Evolutionary conservation across 768 basidiomycete genomes (phyloP), one percentile per base, ranked within the genome.

Genomic region (Tulasnella sp.): DNA sequence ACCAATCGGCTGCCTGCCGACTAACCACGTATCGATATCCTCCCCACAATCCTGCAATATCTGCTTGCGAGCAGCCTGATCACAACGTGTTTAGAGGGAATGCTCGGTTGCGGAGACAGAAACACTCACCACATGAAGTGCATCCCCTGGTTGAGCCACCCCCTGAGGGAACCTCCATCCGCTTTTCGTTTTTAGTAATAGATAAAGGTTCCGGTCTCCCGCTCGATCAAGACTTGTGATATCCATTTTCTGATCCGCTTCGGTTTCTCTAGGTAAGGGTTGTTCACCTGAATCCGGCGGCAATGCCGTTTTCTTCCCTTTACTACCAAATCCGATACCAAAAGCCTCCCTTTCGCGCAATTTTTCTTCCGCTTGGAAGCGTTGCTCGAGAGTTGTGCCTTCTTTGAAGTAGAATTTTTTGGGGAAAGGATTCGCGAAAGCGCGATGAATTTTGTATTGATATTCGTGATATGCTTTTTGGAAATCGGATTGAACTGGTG

Each of bases 401-500:
- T 80, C 80, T 66, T 90, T 90, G 74, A 93, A 93, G 69, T 92
- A 96, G 66, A 93, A 89, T 41, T 90, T 81, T 53, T 77, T 71
- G 15, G 91, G 86, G 63, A 89, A 81, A 0, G 91, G 91, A 58
- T 88, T 87, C 63, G 83, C 82, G 42, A 96, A 68, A 2, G 90
- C 82, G 57, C 86, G 81, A 60, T 79, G 76, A 61, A 96, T 76
- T 37, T 86, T 79, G 7, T 76, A 71, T 63, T 89, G 84, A 72
- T 93, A 92, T 47, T 75, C 71, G 65, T 85, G 81, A 66, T 84
- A 91, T 10, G 86, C 79, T 57, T 71, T 68, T 66, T 92, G 87
- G 59, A 93, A 83, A 1, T 73, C 66, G 0, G 77, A 78, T 0
- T 79, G 81, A 2, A 61, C 58, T 0, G 61, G 63, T 2, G 64